A percentile compares a stretch with the other conserved stretches of the same genome.
These are phyloP conservation scores for Gnaphalium uliginosum DNA, from an alignment of 129 eudicot species.

Conservation along the genomic window DNA sequence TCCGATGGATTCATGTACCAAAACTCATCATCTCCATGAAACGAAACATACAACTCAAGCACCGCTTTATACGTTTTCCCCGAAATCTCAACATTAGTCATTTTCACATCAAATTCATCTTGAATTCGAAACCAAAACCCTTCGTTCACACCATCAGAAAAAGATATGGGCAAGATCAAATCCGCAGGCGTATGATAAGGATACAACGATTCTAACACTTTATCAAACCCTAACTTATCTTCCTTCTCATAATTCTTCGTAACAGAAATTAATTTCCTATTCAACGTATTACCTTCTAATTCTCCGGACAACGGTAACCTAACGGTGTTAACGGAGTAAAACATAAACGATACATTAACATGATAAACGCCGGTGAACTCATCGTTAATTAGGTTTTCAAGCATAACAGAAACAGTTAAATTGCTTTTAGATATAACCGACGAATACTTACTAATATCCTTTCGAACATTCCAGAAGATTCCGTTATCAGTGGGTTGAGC, in stretches of 20 bases:
- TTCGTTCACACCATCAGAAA: constrained; percentile 3
- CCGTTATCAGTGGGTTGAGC: constrained; percentile 60
- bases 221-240: constrained; percentile 5
- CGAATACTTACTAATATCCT: constrained; percentile 64
- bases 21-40: constrained; percentile 75
- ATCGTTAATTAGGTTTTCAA: constrained; percentile 58
- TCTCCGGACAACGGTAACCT: constrained; percentile 1
- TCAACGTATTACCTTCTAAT: neutral
- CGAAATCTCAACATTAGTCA: constrained; percentile 36
- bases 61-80: constrained; percentile 49
- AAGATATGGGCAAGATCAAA: constrained; percentile 57
- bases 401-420: constrained; percentile 59
- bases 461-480: constrained; percentile 57
- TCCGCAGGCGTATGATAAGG: constrained; percentile 54
- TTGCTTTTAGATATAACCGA: constrained; percentile 38
- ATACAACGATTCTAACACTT: constrained; percentile 7
- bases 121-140: constrained; percentile 75
- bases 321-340: constrained; percentile 32
- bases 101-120: constrained; percentile 37
- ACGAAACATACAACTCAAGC: constrained; percentile 66
- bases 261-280: constrained; percentile 41
- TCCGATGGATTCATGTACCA: constrained; percentile 81
- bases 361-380: constrained; percentile 60
- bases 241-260: neutral
- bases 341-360: constrained; percentile 46